Conservation (phyloP, 305 asterid genomes). For the Rubia peregrina region DNA sequence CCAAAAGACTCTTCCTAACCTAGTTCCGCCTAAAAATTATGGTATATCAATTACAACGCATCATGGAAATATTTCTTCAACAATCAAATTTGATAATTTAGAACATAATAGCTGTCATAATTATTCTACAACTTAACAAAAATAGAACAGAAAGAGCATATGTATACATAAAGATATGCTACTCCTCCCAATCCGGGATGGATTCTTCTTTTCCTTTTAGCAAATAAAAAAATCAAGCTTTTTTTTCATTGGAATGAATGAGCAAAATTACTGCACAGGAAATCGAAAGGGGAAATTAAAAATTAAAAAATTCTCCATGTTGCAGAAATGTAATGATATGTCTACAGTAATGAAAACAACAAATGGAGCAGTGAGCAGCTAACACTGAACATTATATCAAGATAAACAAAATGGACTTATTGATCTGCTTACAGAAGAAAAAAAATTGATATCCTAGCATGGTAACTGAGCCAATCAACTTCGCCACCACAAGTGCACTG, state of each 20-base stretch:
- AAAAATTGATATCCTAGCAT: background rate
- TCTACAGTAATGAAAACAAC: background rate
- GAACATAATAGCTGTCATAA: background rate
- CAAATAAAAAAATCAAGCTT: background rate
- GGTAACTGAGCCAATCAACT: constrained; percentile 2
- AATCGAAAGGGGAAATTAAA: background rate
- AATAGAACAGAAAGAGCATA: background rate
- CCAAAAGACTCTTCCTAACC: background rate
- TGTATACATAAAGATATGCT: background rate
- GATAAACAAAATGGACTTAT: background rate
- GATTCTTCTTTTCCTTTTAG: background rate
- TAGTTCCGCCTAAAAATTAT: background rate
- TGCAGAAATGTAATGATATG: too few relatives aligned
- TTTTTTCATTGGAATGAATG: too few relatives aligned
- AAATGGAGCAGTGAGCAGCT: background rate
- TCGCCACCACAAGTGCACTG: background rate
- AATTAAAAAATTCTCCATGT: background rate
- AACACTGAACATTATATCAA: background rate
- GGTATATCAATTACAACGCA: background rate
- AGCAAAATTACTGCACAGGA: background rate
- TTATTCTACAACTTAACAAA: background rate
- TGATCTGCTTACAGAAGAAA: background rate
- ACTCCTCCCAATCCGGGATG: background rate
- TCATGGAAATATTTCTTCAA: background rate
- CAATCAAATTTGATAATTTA: background rate